Base-by-base conservation (phyloP, 306 rosid species). In the Dalbergia cochinchinensis region DNA sequence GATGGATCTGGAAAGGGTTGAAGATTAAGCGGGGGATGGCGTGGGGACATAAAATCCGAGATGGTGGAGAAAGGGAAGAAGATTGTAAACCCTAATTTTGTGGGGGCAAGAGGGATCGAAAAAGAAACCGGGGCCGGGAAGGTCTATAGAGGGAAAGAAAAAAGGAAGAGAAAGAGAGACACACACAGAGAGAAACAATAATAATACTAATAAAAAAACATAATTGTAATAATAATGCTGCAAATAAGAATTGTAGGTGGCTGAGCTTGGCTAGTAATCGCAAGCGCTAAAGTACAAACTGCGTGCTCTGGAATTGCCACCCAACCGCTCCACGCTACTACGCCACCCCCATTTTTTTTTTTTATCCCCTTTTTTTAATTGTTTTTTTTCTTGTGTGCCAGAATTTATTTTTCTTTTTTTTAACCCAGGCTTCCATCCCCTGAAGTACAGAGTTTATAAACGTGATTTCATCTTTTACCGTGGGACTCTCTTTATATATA, bases 11-110 rank as follows among this genome's bases (percentile, higher is more conserved):
- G 53, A 65, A 88, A 78, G 89, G 88, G 88, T 85, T 78, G 85
- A 83, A 65, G 53, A 15, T 57, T 60, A 65, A 53, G 18, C 11
- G 53, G 53, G 12, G 71, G 75, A 60, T 77, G 86, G 53, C 5
- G 19, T 14, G 70, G 45, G 61, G 42, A 53, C 65, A 6, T 47
- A 33, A 58, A 69, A 73, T 66, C 64, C 67, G 44, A 69, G 80
- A 26, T 54, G 73, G 60, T 22, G 59, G 20, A 53, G 18, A 53
- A 12, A 13, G 64, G 9, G 65, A 64, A 64, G 69, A 34, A 34
- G 69, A 65, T 3, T 60, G 76, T 86, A 89, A 94, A 90, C 98
- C 99, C 99, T 96, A 96, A 83, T 89, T 90, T 88, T 41, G 71
- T 8, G 88, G 83, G 79, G 31, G 1, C 3, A 26, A 75, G 80